A percentile compares a stretch with the other conserved stretches of the same genome.
Conservation (phyloP, 805 yeast species). For the Starmerella apicola region DNA sequence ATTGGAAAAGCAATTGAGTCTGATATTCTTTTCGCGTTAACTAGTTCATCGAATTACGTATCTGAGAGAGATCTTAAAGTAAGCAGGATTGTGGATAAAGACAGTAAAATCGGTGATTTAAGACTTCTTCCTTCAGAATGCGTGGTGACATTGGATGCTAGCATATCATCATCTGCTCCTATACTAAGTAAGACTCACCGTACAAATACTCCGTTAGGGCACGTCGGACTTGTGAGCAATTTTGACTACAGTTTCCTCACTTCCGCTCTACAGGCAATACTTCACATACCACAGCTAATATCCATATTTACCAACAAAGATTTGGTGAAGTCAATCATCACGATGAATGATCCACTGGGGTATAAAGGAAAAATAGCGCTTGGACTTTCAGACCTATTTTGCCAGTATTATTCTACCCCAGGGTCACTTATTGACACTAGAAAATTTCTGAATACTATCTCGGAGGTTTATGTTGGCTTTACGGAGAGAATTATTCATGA, state of each 20-base stretch:
- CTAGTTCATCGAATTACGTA: not conserved
- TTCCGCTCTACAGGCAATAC: conserved; percentile 66
- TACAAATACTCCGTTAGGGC: conserved; percentile 85
- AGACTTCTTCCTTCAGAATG: no score
- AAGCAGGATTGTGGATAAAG: not conserved
- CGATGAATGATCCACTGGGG: conserved; percentile 71
- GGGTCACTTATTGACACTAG: conserved; percentile 44
- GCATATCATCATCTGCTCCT: no score
- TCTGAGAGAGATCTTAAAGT: not conserved
- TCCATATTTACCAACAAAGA: conserved; percentile 53
- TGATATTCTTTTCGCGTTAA: conserved; percentile 1
- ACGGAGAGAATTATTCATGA: conserved; percentile 81
- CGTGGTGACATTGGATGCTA: no score
- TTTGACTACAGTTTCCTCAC: conserved; percentile 97
- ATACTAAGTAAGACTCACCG: no score
- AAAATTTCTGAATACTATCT: conserved; percentile 66
- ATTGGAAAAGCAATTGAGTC: conserved; percentile 5
- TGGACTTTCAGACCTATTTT: conserved; percentile 59
- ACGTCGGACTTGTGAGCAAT: conserved; percentile 75
- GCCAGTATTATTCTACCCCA: conserved; percentile 36
- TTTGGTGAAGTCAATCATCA: conserved; percentile 49
- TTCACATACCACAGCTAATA: conserved; percentile 70
- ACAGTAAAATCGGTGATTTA: no score
- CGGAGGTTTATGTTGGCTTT: conserved; percentile 66
- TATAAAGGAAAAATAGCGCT: conserved; percentile 69